Percentiles rank a stretch among this genome's conserved stretches.
Evolutionary conservation across 2,329 filamentous ascomycete species (phyloP).

Genomic region (Anthostomella pinea): DNA sequence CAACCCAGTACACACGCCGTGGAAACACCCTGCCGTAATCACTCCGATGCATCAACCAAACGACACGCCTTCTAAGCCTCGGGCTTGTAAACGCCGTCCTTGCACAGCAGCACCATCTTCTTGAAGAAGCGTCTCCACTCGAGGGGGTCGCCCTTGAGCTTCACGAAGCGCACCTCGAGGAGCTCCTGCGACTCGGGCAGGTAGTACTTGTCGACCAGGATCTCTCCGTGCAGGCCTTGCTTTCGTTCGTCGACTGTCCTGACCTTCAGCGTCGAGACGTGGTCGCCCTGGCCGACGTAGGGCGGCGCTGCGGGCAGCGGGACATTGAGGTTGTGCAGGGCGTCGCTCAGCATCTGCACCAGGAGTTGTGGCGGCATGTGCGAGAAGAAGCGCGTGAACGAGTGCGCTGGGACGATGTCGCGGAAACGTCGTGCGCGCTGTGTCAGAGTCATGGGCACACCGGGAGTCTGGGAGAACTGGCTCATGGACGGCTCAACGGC

Average conservation of each 20-base stretch:
- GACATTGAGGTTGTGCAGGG: conserved; percentile 81
- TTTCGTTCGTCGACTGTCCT: conserved; percentile 70
- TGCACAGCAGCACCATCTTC: conserved; percentile 83
- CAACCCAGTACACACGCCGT: background rate
- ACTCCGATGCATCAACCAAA: background rate
- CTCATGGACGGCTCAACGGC: conserved; percentile 82
- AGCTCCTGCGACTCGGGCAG: conserved; percentile 59
- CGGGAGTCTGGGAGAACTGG: conserved; percentile 79
- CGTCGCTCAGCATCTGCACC: conserved; percentile 74
- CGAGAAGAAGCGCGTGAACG: conserved; percentile 90
- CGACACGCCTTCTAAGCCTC: conserved; percentile 31
- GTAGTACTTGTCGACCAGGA: conserved; percentile 65
- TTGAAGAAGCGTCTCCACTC: conserved; percentile 98
- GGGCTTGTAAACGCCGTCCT: conserved; percentile 73
- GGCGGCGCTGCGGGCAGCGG: conserved; percentile 56
- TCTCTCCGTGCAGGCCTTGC: conserved; percentile 71
- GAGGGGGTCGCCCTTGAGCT: conserved; percentile 90
- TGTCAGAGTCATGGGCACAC: conserved; percentile 79
- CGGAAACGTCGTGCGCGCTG: conserved; percentile 85
- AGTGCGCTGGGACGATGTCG: conserved; percentile 85
- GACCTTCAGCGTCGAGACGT: conserved; percentile 65
- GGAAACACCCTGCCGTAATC: background rate
- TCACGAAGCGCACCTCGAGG: conserved; percentile 86
- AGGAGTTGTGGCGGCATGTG: conserved; percentile 72
- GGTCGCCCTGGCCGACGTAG: conserved; percentile 48